Conservation (phyloP, 2,329 filamentous ascomycete species). For the Claviceps humidiphila region DNA sequence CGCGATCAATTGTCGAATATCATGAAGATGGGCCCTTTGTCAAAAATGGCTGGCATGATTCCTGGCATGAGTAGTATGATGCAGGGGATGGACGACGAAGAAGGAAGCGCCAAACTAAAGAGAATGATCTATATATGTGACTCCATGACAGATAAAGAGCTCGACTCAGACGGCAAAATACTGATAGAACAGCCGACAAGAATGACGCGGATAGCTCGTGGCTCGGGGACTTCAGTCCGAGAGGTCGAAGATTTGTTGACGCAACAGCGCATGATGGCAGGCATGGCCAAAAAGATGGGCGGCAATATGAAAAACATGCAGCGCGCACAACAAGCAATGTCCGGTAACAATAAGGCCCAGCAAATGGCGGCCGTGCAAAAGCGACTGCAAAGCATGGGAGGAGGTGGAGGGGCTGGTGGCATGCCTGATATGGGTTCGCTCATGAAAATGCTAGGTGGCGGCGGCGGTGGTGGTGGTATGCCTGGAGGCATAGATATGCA, state of each 20-base stretch:
- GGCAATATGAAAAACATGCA: constrained; percentile 98
- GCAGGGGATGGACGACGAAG: constrained; percentile 92
- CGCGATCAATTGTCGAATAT: constrained; percentile 94
- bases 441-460: constrained; percentile 81
- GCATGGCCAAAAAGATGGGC: constrained; percentile 98
- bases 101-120: constrained; percentile 84
- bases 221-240: constrained; percentile 76
- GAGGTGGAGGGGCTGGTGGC: constrained; percentile 47
- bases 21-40: constrained; percentile 98
- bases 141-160: constrained; percentile 91
- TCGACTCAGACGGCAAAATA: constrained; percentile 89
- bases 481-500: constrained; percentile 64
- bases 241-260: constrained; percentile 93
- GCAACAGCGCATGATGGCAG: constrained; percentile 96
- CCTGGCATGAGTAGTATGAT: constrained; percentile 89
- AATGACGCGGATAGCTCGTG: constrained; percentile 82
- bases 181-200: constrained; percentile 85
- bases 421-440: constrained; percentile 77
- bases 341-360: constrained; percentile 79
- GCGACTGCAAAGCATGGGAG: constrained; percentile 83
- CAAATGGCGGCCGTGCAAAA: constrained; percentile 98
- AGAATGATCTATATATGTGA: constrained; percentile 99
- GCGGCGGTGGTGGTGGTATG: constrained; percentile 31
- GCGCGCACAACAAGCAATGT: constrained; percentile 79
- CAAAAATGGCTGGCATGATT: constrained; percentile 98